These are phyloP conservation scores for Kokia cookei DNA, from an alignment of 441 rosid species.

Conservation along the genomic window DNA sequence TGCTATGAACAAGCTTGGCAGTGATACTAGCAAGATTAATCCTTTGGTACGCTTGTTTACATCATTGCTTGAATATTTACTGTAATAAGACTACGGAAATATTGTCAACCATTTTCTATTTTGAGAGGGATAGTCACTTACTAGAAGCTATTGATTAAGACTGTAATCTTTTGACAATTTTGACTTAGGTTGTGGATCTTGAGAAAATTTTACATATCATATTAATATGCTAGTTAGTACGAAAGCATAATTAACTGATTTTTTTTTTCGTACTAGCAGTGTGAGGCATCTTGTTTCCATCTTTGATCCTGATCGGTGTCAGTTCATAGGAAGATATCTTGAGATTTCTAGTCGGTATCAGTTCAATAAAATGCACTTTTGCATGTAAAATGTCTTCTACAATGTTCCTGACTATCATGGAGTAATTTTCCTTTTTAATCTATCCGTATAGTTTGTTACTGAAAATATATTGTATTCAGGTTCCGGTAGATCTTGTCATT, in stretches of 20 bases:
- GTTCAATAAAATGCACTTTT: not conserved
- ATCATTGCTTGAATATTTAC: not conserved
- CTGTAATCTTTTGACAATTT: not conserved
- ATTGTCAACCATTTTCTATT: not conserved
- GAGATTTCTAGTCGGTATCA: not conserved
- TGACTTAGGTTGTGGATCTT: not conserved
- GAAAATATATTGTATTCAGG: slow-evolving; percentile 37
- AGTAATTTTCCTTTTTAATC: not conserved
- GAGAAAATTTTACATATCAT: not conserved
- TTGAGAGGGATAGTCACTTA: not conserved
- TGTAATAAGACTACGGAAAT: not conserved
- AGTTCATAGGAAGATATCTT: not conserved
- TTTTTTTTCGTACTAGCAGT: not conserved
- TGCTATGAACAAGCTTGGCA: slow-evolving; percentile 89
- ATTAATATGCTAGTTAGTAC: not conserved
- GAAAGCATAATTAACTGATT: not conserved
- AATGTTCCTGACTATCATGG: not conserved
- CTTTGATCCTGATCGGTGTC: not conserved
- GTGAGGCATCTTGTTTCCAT: not conserved
- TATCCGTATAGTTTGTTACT: not conserved
- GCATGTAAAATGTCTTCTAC: not conserved
- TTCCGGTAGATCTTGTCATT: slow-evolving; percentile 98
- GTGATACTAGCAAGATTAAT: slow-evolving; percentile 93
- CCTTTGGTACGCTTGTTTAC: slow-evolving; percentile 54
- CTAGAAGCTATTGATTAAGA: not conserved